Conservation (phyloP, 768 basidiomycete genomes). For the Trichaptum fuscoviolaceum region DNA sequence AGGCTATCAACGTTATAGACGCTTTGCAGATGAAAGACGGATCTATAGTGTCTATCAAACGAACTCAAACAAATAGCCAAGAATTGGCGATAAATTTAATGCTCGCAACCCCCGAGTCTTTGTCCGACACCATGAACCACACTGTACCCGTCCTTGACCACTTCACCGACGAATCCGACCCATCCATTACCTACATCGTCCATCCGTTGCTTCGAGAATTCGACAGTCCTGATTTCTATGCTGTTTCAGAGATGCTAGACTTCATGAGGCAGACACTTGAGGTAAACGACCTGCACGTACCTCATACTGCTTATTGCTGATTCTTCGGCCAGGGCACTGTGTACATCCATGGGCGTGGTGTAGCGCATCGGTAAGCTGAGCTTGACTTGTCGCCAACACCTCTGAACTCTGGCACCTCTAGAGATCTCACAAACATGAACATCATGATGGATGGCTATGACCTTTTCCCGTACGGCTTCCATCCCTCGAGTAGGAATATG, state of each 20-base stretch:
- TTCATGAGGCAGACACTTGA: conserved; percentile 13
- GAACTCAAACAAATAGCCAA: background rate
- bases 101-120: background rate
- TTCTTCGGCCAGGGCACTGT: conserved; percentile 9
- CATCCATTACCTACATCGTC: conserved; percentile 16
- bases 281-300: conserved; percentile 4
- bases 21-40: background rate
- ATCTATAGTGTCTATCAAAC: background rate
- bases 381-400: too few relatives aligned
- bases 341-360: conserved; percentile 11
- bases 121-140: background rate
- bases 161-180: conserved; percentile 3
- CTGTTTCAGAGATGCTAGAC: conserved; percentile 13
- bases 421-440: conserved; percentile 19
- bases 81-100: background rate
- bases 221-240: conserved; percentile 26
- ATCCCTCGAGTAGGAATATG: conserved; percentile 13
- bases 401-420: too few relatives aligned
- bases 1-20: background rate
- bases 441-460: conserved; percentile 20
- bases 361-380: conserved; percentile 13
- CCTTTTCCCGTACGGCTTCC: conserved; percentile 19
- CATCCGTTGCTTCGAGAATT: conserved; percentile 11
- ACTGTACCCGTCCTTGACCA: background rate
- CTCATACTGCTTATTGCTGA: background rate